phyloP scores from a whole-genome alignment of 441 rosid species.

The Heliophila coronopifolia region DNA sequence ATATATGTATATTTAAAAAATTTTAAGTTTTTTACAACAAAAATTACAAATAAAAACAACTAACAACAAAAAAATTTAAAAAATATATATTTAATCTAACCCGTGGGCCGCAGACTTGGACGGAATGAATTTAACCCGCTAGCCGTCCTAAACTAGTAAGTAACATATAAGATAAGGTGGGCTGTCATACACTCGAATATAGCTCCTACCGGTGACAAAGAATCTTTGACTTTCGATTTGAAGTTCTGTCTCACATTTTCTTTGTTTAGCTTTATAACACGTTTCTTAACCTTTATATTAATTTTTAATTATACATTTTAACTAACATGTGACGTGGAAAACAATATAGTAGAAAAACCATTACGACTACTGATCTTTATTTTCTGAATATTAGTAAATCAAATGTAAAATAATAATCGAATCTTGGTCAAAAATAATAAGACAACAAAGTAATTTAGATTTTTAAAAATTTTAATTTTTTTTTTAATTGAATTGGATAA shows the following conservation, averaged over 20 bases:
- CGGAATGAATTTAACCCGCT: too few relatives aligned
- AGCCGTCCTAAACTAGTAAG: too few relatives aligned
- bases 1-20: too few relatives aligned
- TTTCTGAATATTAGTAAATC: too few relatives aligned
- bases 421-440: background rate
- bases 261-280: background rate
- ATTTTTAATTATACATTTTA: background rate
- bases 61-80: too few relatives aligned
- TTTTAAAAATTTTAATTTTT: background rate
- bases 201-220: conserved; percentile 4
- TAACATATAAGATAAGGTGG: conserved; percentile 12
- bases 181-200: conserved; percentile 15
- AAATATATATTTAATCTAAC: too few relatives aligned
- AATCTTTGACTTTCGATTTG: conserved; percentile 12
- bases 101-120: too few relatives aligned
- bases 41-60: background rate
- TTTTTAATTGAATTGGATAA: conserved; percentile 21
- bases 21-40: too few relatives aligned
- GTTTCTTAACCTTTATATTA: conserved; percentile 5
- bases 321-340: too few relatives aligned
- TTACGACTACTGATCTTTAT: background rate
- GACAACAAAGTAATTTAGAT: background rate
- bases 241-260: conserved; percentile 18
- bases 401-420: too few relatives aligned
- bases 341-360: background rate